Base-by-base conservation (phyloP, 225 moss, liverwort and hornwort genomes). In the Asterella californica region DNA sequence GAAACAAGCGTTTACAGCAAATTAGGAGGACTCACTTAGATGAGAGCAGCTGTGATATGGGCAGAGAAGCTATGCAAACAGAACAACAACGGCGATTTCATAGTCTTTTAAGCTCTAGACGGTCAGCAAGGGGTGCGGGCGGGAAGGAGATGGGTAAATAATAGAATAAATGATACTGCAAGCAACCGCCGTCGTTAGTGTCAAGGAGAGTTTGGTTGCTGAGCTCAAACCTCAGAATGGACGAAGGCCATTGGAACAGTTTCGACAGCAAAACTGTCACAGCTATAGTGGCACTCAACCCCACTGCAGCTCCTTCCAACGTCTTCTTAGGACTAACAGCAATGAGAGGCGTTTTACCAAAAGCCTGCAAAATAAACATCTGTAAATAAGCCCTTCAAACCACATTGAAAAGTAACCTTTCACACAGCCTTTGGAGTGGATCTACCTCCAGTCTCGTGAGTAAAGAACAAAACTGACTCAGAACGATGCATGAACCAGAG, bases 241-340 rank as follows among this genome's bases (percentile, higher is more conserved):
- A 94, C 32, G 86, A 79, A 45, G 94, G 97, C 97, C 94, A 97
- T 78, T 97, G 94, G 17, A 97, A 81, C 70, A 97, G 80, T 85
- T 87, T 91, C 38, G 93, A 92, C 46, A 97, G 92, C 82, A 86
- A 74, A 81, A 93, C 88, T 55, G 94, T 90, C n/a, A 91, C 91
- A 67, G 81, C 88, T 77, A 94, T 69, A 65, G 93, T 84, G 62
- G 91, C 81, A 82, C 94, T 93, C 75, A 97, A 86, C 57, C 97
- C 97, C 75, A 83, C 89, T 69, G 82, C 88, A 78, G 96, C 96
- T 79, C 96, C 96, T 89, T 97, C 96, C 54, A 94, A 78, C 1
- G 96, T 97, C 84, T 97, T 97, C 89, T 93, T 97, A 29, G 96
- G 96, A 73, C 94, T 97, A 67, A 94, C 86, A 83, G 92, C 88